Evolutionary conservation across 2,329 filamentous ascomycete genomes (phyloP).

Genomic region (Cladophialophora psammophila): DNA sequence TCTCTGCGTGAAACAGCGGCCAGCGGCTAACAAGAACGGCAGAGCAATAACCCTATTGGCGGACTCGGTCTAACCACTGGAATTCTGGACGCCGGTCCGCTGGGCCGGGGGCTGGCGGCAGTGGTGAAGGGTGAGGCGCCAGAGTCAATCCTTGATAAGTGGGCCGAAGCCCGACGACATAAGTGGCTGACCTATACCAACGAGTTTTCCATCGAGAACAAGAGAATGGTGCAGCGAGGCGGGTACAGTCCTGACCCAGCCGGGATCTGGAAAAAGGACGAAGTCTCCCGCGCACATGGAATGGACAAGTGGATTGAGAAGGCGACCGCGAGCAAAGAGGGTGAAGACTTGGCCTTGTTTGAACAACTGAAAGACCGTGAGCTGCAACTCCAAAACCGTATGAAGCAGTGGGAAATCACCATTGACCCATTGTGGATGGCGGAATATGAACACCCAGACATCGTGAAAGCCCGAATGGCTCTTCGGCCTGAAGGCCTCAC

Average conservation of each 20-base stretch:
- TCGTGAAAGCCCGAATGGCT: slow-evolving; percentile 30
- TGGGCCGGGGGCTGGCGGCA: slow-evolving; percentile 26
- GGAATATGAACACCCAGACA: slow-evolving; percentile 32
- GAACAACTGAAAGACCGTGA: slow-evolving; percentile 29
- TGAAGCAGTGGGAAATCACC: slow-evolving; percentile 35
- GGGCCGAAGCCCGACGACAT: slow-evolving; percentile 27
- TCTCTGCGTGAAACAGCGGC: no score
- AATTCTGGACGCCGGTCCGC: slow-evolving; percentile 32
- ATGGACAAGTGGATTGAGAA: slow-evolving; percentile 35
- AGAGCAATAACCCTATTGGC: slow-evolving; percentile 38
- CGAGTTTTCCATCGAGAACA: slow-evolving; percentile 31
- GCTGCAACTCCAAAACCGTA: slow-evolving; percentile 28
- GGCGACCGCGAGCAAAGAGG: slow-evolving; percentile 29
- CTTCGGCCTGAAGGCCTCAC: slow-evolving; percentile 21
- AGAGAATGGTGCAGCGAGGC: slow-evolving; percentile 28
- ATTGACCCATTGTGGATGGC: slow-evolving; percentile 36
- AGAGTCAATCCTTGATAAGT: slow-evolving; percentile 28
- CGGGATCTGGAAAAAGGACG: slow-evolving; percentile 30
- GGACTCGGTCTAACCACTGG: slow-evolving; percentile 38
- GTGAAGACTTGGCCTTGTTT: slow-evolving; percentile 28
- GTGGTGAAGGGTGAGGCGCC: slow-evolving; percentile 31
- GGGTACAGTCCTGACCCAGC: slow-evolving; percentile 30
- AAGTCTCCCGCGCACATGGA: slow-evolving; percentile 26
- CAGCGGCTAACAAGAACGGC: background rate
- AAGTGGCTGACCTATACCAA: slow-evolving; percentile 35